Evolutionary conservation across 306 rosid genomes (phyloP), one percentile per base, ranked within the genome.

Genomic region (Quercus gilva): DNA sequence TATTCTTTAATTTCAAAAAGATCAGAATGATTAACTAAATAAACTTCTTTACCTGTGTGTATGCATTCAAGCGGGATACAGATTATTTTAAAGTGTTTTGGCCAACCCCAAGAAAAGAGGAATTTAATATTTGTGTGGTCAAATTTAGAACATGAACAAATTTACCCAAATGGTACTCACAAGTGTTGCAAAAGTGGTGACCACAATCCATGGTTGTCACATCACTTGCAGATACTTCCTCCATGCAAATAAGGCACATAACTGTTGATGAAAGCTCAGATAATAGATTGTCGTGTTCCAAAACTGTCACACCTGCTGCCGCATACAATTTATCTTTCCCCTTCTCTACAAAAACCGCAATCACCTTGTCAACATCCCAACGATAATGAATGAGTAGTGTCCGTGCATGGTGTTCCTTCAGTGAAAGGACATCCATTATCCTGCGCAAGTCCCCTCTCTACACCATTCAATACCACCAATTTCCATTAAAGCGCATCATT

Each of bases 381-480:
- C 89, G 84, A 37, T 86, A 74, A 73, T 86, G 84, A 52, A 86
- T 86, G 57, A 86, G 86, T 20, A 86, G 70, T 3, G 89, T 79
- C 25, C 89, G 84, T 0, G 86, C 82, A 56, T 58, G 82, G 61
- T 86, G 83, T 69, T 86, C 89, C 77, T 77, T 73, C 73, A 79
- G n/a, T 14, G 84, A 86, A 6, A 86, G 59, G 20, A 82, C 68
- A 25, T 86, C 89, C 89, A 82, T 86, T 9, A 82, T 76, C 55
- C 35, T 76, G 31, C 65, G 69, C 77, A 85, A 57, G 21, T 85
- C 89, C 68, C 77, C 80, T 71, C 75, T 79, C 86, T 85, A 13
- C 79, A 71, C 20, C 20, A 13, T 63, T 60, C 43, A 29, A 61
- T 23, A 1, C 6, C 71, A 63, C 49, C 61, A 57, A 49, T 12